Conservation (phyloP, 1,139 yeast genomes). For the Taiozyma onychis region DNA sequence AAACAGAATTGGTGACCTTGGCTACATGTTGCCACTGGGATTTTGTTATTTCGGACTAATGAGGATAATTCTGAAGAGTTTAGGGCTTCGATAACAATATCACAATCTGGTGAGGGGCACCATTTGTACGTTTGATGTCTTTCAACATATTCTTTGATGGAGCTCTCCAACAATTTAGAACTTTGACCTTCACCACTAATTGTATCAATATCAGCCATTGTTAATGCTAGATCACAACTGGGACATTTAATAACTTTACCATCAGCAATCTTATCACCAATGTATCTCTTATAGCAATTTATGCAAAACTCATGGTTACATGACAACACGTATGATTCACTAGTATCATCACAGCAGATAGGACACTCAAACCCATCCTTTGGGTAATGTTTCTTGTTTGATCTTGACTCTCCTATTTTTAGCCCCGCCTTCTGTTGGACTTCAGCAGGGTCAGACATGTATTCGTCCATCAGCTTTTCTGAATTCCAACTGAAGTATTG, state of each 20-base stretch:
- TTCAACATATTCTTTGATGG: constrained; percentile 48
- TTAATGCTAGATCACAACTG: constrained; percentile 34
- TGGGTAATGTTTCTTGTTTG: constrained; percentile 20
- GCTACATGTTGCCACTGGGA: constrained; percentile 66
- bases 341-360: constrained; percentile 63
- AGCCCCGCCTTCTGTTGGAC: constrained; percentile 46
- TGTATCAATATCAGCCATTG: constrained; percentile 29
- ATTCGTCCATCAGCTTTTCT: constrained; percentile 64
- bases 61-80: constrained; percentile 28
- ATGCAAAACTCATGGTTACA: constrained; percentile 72
- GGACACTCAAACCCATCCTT: constrained; percentile 40
- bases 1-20: constrained; percentile 75
- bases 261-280: constrained; percentile 42
- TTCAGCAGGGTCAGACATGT: constrained; percentile 46
- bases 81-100: constrained; percentile 46
- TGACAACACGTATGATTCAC: constrained; percentile 43
- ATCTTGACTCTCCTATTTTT: constrained; percentile 4
- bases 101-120: constrained; percentile 91
- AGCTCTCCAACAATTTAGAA: constrained; percentile 27
- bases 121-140: constrained; percentile 48
- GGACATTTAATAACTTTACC: constrained; percentile 69
- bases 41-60: constrained; percentile 32
- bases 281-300: constrained; percentile 59
- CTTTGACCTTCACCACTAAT: constrained; percentile 28
- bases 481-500: constrained; percentile 68